A percentile compares a stretch with the other conserved stretches of the same genome.
phyloP scores from a whole-genome alignment of 345 rosid species.

The Citrus glauca region DNA sequence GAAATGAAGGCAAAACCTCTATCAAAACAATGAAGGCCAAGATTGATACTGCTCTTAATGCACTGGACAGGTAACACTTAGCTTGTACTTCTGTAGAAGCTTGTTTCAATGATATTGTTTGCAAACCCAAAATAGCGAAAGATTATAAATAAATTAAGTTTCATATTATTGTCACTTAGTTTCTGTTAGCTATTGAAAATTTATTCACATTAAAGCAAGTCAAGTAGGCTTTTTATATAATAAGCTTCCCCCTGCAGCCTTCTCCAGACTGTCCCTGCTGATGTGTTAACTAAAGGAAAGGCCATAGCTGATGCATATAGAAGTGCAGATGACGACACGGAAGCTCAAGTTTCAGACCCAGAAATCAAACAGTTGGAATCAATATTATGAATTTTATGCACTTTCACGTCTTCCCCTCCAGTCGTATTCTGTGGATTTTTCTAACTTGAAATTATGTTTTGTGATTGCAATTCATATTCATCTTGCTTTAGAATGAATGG shows the following conservation, averaged over 20 bases:
- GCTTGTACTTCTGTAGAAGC: not conserved
- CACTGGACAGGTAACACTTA: constrained; percentile 52
- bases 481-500: no score
- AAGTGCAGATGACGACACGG: constrained; percentile 29
- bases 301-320: constrained; percentile 71
- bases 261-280: constrained; percentile 66
- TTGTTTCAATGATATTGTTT: not conserved
- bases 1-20: constrained; percentile 65
- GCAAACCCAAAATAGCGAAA: not conserved
- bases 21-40: constrained; percentile 58
- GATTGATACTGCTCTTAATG: constrained; percentile 48
- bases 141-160: no score
- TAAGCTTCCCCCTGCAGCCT: constrained; percentile 39
- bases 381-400: constrained; percentile 33
- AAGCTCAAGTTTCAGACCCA: constrained; percentile 41
- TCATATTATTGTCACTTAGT: no score
- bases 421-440: not conserved
- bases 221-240: not conserved
- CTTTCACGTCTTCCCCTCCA: no score
- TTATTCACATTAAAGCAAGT: not conserved
- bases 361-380: constrained; percentile 65
- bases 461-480: no score
- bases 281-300: constrained; percentile 59
- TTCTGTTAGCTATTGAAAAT: not conserved
- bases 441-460: no score